These are phyloP conservation scores for Neurospora intermedia DNA, from an alignment of 495 filamentous ascomycete genomes.

Conservation along the genomic window DNA sequence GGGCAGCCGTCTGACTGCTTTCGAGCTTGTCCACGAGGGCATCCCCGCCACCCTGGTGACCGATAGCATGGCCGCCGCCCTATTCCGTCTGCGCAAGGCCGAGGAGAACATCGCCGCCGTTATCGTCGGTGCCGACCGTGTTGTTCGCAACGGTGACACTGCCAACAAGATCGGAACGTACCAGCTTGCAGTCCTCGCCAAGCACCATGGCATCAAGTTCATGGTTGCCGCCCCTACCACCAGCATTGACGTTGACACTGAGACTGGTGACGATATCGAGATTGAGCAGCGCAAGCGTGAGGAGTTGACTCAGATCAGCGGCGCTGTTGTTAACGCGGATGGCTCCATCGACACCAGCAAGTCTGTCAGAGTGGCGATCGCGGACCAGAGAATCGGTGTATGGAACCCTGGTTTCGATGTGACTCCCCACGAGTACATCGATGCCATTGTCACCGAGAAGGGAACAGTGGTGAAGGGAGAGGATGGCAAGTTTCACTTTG, in stretches of 20 bases:
- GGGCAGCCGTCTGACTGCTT: conserved; percentile 87
- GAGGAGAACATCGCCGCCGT: conserved; percentile 62
- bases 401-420: conserved; percentile 98
- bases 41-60: conserved; percentile 92
- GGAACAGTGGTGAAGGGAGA: conserved; percentile 69
- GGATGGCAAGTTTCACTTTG: conserved; percentile 69
- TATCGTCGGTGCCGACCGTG: conserved; percentile 88
- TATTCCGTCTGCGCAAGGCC: conserved; percentile 52
- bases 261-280: conserved; percentile 61
- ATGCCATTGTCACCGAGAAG: conserved; percentile 87
- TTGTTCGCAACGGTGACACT: conserved; percentile 93
- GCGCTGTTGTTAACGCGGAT: conserved; percentile 46
- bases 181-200: conserved; percentile 72
- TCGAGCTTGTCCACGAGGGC: conserved; percentile 84
- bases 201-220: conserved; percentile 82
- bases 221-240: conserved; percentile 91
- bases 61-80: conserved; percentile 88
- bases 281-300: conserved; percentile 76
- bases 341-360: conserved; percentile 38
- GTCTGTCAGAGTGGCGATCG: conserved; percentile 65
- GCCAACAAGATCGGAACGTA: conserved; percentile 99
- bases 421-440: conserved; percentile 75
- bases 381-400: conserved; percentile 67
- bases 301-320: conserved; percentile 74
- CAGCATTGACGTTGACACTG: conserved; percentile 78